phyloP scores from a whole-genome alignment of 2,329 filamentous ascomycete genomes.

The Sarocladium kiliense region DNA sequence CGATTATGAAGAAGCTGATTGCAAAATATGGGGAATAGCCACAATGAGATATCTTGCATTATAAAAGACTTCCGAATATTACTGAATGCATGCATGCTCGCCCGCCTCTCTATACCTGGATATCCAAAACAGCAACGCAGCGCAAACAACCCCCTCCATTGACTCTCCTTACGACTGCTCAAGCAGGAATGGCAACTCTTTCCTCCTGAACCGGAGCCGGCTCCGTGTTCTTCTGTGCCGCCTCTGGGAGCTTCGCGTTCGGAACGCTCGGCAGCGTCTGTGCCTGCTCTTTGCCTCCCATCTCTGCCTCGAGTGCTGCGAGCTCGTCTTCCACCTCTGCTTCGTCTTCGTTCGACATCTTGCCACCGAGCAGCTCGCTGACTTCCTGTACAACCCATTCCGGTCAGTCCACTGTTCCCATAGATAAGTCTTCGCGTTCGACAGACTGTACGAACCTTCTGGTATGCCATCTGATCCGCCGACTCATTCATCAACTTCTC shows the following conservation, averaged over 20 bases:
- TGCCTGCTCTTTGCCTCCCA: conserved; percentile 16
- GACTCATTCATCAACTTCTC: conserved; percentile 94
- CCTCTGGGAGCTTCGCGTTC: conserved; percentile 25
- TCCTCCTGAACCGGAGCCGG: conserved; percentile 16
- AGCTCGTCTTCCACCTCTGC: conserved; percentile 97
- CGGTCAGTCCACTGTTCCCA: conserved; percentile 10
- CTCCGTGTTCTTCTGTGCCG: conserved; percentile 15
- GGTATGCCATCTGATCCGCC: conserved; percentile 86
- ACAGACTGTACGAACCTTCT: conserved; percentile 54
- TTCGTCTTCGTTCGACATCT: conserved; percentile 91
- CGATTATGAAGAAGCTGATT: conserved; percentile 71
- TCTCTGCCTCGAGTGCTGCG: conserved; percentile 62
- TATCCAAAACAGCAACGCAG: not conserved
- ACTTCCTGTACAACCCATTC: conserved; percentile 60
- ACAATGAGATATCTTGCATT: not conserved
- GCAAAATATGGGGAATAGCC: conserved; percentile 56
- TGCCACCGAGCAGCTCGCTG: conserved; percentile 81
- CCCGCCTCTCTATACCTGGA: not conserved
- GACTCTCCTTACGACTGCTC: conserved; percentile 7
- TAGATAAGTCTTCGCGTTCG: too few relatives aligned
- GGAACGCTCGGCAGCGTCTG: conserved; percentile 25
- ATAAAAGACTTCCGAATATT: not conserved
- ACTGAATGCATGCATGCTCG: conserved; percentile 6
- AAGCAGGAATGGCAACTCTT: conserved; percentile 36
- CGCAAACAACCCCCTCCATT: conserved; percentile 11